phyloP scores from a whole-genome alignment of 2,329 filamentous ascomycete species.

The Verticillium longisporum region DNA sequence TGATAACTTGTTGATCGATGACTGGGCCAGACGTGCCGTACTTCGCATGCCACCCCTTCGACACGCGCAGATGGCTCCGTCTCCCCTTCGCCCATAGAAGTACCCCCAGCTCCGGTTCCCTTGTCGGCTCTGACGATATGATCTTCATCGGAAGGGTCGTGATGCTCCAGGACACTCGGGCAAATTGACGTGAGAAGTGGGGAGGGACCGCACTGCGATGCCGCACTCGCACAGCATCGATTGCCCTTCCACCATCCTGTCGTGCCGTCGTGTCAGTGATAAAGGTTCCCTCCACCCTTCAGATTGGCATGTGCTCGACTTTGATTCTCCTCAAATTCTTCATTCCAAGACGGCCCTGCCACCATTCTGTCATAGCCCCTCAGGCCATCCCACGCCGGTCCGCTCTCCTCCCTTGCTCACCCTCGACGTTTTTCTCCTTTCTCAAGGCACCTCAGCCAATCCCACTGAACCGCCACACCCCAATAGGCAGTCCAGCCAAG shows the following conservation, averaged over 20 bases:
- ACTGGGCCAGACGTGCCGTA: constrained; percentile 20
- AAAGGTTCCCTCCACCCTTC: not conserved
- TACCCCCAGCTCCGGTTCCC: constrained; percentile 4
- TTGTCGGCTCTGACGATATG: constrained; percentile 8
- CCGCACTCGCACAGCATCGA: not conserved
- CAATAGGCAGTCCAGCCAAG: constrained; percentile 12
- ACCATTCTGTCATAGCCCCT: not conserved
- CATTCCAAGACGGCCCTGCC: constrained; percentile 15
- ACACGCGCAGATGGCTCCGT: constrained; percentile 7
- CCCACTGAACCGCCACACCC: not conserved
- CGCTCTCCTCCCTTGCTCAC: constrained; percentile 5
- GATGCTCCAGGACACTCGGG: not conserved
- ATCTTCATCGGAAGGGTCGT: constrained; percentile 6
- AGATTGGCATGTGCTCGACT: not conserved
- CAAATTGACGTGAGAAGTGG: not conserved
- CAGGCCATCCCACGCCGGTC: constrained; percentile 7
- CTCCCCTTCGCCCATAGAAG: constrained; percentile 8
- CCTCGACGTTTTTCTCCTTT: constrained; percentile 2
- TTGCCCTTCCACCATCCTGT: not conserved
- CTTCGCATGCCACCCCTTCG: constrained; percentile 5
- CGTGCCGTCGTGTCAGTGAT: constrained; percentile 2
- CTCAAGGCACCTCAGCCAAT: not conserved
- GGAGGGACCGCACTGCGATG: not conserved
- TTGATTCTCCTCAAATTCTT: constrained; percentile 4
- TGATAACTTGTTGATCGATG: constrained; percentile 30